phyloP scores from a whole-genome alignment of 768 basidiomycete species.

The Leccinum broughii region DNA sequence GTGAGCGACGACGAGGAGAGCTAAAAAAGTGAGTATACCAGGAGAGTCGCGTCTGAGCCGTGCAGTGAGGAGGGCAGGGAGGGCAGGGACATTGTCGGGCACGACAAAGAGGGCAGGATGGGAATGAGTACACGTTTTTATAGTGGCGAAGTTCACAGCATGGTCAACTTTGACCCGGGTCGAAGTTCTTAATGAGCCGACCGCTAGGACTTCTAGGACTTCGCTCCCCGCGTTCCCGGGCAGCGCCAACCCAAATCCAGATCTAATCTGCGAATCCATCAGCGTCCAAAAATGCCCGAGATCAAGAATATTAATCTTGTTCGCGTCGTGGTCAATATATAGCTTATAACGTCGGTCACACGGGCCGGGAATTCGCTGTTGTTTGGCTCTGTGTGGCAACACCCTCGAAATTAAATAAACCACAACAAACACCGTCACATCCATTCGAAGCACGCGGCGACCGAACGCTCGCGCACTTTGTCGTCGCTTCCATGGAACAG shows the following conservation, averaged over 20 bases:
- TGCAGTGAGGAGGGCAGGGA: conserved; percentile 21
- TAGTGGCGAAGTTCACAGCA: conserved; percentile 5
- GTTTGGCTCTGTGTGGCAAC: conserved; percentile 24
- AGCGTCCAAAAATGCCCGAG: not conserved
- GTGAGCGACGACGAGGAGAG: conserved; percentile 4
- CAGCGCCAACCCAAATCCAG: not conserved
- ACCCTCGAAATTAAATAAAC: conserved; percentile 28
- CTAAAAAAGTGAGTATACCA: conserved; percentile 10
- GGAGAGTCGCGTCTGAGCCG: conserved; percentile 11
- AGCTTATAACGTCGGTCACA: not conserved
- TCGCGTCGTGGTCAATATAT: not conserved
- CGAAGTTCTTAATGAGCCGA: not conserved
- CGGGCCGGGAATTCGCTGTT: conserved; percentile 1
- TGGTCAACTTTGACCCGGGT: conserved; percentile 15
- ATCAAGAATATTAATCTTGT: not conserved
- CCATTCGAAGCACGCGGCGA: conserved; percentile 8
- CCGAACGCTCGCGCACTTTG: not conserved
- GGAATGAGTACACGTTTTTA: conserved; percentile 6
- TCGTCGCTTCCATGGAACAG: conserved; percentile 24
- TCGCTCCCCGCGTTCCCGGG: conserved; percentile 2
- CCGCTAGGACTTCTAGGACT: not conserved
- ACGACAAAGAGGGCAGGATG: not conserved
- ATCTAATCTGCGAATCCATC: conserved; percentile 18
- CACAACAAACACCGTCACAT: conserved; percentile 28
- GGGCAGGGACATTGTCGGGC: conserved; percentile 9